Percentiles rank a stretch among this genome's conserved stretches.
Evolutionary conservation across 2,329 filamentous ascomycete species (phyloP).

Genomic region (Claviceps sp.): DNA sequence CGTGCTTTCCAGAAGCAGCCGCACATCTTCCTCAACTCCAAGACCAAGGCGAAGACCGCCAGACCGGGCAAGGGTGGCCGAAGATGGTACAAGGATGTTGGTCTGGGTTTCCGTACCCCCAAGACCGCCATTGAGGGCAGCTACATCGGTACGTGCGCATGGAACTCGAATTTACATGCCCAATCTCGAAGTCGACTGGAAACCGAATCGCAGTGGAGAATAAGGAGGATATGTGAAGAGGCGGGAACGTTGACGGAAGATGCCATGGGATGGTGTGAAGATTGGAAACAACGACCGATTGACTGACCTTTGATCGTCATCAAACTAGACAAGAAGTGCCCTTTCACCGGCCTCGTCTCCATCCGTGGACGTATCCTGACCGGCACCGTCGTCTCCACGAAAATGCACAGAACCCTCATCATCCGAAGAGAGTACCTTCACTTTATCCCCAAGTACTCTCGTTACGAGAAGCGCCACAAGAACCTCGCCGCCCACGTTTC

Average conservation of each 20-base stretch:
- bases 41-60: slow-evolving; percentile 74
- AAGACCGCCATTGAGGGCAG: slow-evolving; percentile 96
- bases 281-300: background rate
- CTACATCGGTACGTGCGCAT: slow-evolving; percentile 82
- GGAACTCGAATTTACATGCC: background rate
- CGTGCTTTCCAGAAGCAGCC: slow-evolving; percentile 99
- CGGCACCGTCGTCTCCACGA: slow-evolving; percentile 97
- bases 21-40: slow-evolving; percentile 99
- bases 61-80: slow-evolving; percentile 83
- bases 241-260: background rate
- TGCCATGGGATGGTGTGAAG: background rate
- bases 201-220: slow-evolving; percentile 1
- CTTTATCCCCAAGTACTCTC: slow-evolving; percentile 98
- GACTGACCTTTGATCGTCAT: background rate
- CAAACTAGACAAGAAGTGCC: slow-evolving; percentile 96
- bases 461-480: slow-evolving; percentile 99
- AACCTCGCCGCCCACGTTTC: slow-evolving; percentile 98
- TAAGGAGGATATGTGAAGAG: background rate
- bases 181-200: slow-evolving; percentile 5
- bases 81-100: slow-evolving; percentile 98
- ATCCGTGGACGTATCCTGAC: slow-evolving; percentile 99
- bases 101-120: slow-evolving; percentile 97
- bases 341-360: slow-evolving; percentile 96
- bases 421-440: slow-evolving; percentile 99
- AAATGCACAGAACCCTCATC: slow-evolving; percentile 99